Conservation (phyloP, 2,329 filamentous ascomycete species). For the Clarireedia hainanense region DNA sequence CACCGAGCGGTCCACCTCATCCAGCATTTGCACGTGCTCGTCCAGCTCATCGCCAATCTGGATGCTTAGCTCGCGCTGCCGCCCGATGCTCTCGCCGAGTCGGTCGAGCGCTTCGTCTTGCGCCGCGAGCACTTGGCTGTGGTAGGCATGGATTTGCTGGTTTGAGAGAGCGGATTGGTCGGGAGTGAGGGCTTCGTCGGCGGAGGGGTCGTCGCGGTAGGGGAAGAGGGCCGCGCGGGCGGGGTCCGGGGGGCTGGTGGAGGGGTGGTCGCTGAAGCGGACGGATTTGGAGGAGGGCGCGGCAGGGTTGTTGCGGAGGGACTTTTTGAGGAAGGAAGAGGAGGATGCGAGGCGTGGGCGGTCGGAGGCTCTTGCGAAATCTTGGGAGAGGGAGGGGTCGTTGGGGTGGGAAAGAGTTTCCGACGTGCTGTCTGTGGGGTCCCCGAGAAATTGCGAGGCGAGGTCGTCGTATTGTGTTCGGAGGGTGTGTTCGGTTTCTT, state of each 20-base stretch:
- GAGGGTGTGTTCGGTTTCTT: conserved; percentile 60
- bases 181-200: conserved; percentile 16
- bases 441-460: conserved; percentile 70
- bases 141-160: conserved; percentile 79
- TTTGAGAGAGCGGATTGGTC: conserved; percentile 55
- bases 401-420: conserved; percentile 53
- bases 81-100: conserved; percentile 75
- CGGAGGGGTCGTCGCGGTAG: conserved; percentile 61
- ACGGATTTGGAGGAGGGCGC: conserved; percentile 59
- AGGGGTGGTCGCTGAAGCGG: conserved; percentile 67
- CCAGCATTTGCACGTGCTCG: conserved; percentile 77
- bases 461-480: conserved; percentile 70
- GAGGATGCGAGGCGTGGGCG: conserved; percentile 33
- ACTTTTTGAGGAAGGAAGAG: conserved; percentile 33
- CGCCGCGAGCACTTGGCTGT: conserved; percentile 70
- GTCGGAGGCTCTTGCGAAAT: conserved; percentile 55
- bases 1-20: conserved; percentile 77
- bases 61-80: conserved; percentile 87
- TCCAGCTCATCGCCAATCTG: conserved; percentile 96
- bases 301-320: conserved; percentile 25
- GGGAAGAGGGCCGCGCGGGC: conserved; percentile 53
- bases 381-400: conserved; percentile 50
- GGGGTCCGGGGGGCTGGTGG: conserved; percentile 32
- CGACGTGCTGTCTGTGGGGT: conserved; percentile 41
- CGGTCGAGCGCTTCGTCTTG: conserved; percentile 92